These are phyloP conservation scores for Clitocybe nebularis DNA, from an alignment of 1,284 basidiomycete species.

Conservation along the genomic window DNA sequence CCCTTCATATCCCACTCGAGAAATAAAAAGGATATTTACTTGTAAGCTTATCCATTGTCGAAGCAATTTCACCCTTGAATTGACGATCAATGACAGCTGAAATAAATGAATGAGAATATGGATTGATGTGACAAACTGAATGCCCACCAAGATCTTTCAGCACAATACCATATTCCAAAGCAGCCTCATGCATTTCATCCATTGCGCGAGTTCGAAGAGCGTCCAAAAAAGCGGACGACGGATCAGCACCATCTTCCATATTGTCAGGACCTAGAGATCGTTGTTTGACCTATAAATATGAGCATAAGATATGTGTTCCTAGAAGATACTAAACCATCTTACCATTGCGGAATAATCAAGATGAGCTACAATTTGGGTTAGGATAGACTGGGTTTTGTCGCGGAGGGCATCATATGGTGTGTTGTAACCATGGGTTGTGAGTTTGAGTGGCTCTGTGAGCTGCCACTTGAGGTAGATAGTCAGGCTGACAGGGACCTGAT, in stretches of 20 bases:
- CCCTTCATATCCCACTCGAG: slow-evolving; percentile 10
- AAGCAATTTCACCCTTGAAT: slow-evolving; percentile 78
- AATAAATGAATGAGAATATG: background rate
- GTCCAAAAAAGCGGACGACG: slow-evolving; percentile 73
- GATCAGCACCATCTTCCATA: slow-evolving; percentile 62
- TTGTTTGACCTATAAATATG: slow-evolving; percentile 57
- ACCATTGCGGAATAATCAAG: slow-evolving; percentile 42
- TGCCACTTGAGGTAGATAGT: slow-evolving; percentile 84
- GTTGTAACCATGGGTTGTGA: slow-evolving; percentile 75
- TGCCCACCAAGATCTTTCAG: slow-evolving; percentile 67
- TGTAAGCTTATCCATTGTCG: slow-evolving; percentile 80
- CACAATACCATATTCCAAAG: slow-evolving; percentile 75
- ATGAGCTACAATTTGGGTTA: slow-evolving; percentile 80
- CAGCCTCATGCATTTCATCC: slow-evolving; percentile 77
- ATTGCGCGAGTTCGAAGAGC: slow-evolving; percentile 76
- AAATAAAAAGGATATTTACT: slow-evolving; percentile 28
- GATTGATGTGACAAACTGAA: background rate
- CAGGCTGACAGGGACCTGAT: slow-evolving; percentile 79
- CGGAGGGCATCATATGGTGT: slow-evolving; percentile 78
- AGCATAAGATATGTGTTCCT: slow-evolving; percentile 3
- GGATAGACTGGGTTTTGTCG: slow-evolving; percentile 79
- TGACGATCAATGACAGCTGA: slow-evolving; percentile 77
- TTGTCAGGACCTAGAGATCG: slow-evolving; percentile 71
- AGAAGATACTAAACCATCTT: background rate
- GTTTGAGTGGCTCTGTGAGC: slow-evolving; percentile 69